A percentile compares a stretch with the other conserved stretches of the same genome.
Evolutionary conservation across 306 rosid species (phyloP).

Genomic region (Inga laurina): DNA sequence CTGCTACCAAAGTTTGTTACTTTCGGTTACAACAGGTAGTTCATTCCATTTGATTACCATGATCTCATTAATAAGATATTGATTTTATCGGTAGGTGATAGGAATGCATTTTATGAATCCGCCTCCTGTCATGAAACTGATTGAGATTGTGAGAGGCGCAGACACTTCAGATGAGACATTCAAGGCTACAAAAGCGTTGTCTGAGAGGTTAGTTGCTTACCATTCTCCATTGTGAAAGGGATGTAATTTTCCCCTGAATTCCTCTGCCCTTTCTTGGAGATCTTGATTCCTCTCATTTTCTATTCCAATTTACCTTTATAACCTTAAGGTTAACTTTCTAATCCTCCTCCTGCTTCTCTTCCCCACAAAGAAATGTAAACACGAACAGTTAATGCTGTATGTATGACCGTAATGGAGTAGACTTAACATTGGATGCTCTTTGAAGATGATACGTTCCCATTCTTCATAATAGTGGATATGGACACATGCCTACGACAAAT

Average conservation of each 20-base stretch:
- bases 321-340: background rate
- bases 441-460: constrained; percentile 11
- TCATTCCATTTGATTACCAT: background rate
- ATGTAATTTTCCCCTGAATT: background rate
- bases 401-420: background rate
- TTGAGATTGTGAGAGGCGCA: constrained; percentile 83
- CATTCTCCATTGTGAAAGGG: constrained; percentile 14
- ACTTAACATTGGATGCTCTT: background rate
- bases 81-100: constrained; percentile 61
- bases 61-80: background rate
- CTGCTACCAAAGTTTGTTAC: background rate
- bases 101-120: constrained; percentile 99
- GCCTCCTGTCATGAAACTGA: constrained; percentile 86
- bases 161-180: constrained; percentile 84
- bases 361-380: background rate
- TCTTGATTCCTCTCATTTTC: background rate
- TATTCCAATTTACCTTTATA: background rate
- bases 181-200: constrained; percentile 63
- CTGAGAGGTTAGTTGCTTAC: constrained; percentile 59
- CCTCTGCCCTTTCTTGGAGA: background rate
- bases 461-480: background rate
- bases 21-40: background rate
- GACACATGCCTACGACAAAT: background rate
- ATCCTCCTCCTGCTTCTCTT: background rate
- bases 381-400: background rate